Evolutionary conservation across 495 filamentous ascomycete genomes (phyloP), one percentile per base, ranked within the genome.

Genomic region (Talaromyces adpressus): DNA sequence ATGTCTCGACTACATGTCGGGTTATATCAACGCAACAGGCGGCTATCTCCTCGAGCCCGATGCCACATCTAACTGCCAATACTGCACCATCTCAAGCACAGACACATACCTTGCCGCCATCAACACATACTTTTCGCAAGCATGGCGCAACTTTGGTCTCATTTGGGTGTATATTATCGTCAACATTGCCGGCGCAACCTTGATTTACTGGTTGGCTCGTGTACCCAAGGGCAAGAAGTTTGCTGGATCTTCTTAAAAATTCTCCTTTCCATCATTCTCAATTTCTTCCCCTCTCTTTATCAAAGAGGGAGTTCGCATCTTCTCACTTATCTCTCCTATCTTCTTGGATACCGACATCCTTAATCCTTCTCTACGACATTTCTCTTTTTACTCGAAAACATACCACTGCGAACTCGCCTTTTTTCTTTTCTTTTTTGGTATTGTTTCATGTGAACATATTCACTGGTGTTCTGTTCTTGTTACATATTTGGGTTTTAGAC

Each of bases 131-230:
- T 91, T 84, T 66, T 65, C 63, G 2, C 80, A 88, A 18, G 74
- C 84, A 56, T 90, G 88, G 88, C 79, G 88, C 59, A 87, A 92
- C 69, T 86, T 92, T 63, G 89, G 89, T 12, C 74, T 90, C 29
- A 71, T 89, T 65, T 93, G 81, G 73, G 85, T 76, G 0, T 95
- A 87, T 68, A 80, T 93, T 61, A 73, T 81, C n/a, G 91, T 94
- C 75, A 97, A 97, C 71, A 74, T 92, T 62, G 68, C 77, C n/a
- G 87, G 72, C 23, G 91, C 91, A 0, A 69, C 93, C 20, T 77
- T 82, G 49, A 69, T 97, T 18, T 97, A 96, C 74, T 96, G 89
- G 88, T 71, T 92, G 60, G 81, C 84, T 6, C 79, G 92, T 6
- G 89, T 96, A 59, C 90, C 90, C 16, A 92, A 92, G 82, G 84